Conservation (phyloP, 495 filamentous ascomycete species). For the Aspergillus mulundensis region DNA sequence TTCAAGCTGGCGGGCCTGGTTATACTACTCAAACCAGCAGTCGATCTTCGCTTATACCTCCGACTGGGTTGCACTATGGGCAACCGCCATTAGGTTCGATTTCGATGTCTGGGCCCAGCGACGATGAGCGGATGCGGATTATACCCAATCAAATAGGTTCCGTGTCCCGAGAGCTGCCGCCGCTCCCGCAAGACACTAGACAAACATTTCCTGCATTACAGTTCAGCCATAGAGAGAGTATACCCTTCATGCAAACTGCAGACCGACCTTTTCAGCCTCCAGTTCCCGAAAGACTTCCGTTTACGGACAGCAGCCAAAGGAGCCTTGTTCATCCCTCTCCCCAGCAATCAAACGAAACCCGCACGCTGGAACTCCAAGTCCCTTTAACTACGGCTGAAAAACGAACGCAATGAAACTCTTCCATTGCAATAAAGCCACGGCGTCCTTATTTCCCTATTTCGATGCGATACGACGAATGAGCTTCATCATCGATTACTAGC, state of each 20-base stretch:
- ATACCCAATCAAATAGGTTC: constrained; percentile 21
- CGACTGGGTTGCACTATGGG: constrained; percentile 14
- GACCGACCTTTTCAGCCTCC: constrained; percentile 19
- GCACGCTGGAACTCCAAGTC: constrained; percentile 7
- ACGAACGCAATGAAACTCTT: constrained; percentile 17
- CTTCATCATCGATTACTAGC: constrained; percentile 15
- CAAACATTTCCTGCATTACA: constrained; percentile 33
- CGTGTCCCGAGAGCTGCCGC: constrained; percentile 34
- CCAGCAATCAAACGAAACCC: constrained; percentile 15
- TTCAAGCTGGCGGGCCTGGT: constrained; percentile 8
- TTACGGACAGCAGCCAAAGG: constrained; percentile 27
- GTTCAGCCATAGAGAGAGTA: constrained; percentile 27
- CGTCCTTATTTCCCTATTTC: constrained; percentile 9
- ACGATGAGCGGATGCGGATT: constrained; percentile 21
- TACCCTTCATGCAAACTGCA: constrained; percentile 23
- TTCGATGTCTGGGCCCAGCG: constrained; percentile 7
- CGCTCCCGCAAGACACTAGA: constrained; percentile 29
- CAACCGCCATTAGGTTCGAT: constrained; percentile 13
- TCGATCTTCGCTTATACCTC: constrained; percentile 8
- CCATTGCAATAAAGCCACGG: constrained; percentile 4
- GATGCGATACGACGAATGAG: constrained; percentile 22
- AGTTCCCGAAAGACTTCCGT: constrained; percentile 27
- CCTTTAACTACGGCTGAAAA: constrained; percentile 16
- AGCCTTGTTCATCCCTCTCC: constrained; percentile 14
- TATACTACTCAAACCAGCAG: constrained; percentile 8